phyloP scores from a whole-genome alignment of 2,329 filamentous ascomycete species.

The Didymella lethalis region DNA sequence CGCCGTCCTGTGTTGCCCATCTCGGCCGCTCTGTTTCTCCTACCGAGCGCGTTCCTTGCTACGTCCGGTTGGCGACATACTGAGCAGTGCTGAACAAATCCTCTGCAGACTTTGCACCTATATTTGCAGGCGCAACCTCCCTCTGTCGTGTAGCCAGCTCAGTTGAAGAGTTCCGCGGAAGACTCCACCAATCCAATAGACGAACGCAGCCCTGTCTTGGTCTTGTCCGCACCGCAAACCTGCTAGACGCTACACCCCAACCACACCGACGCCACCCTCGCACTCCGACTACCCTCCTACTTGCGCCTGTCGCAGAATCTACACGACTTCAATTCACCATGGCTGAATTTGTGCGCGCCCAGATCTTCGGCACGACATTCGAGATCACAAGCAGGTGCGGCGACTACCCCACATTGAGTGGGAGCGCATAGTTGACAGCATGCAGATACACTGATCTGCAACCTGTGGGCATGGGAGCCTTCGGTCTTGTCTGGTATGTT shows the following conservation, averaged over 20 bases:
- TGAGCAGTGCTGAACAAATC: slow-evolving; percentile 9
- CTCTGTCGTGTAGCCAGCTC: slow-evolving; percentile 17
- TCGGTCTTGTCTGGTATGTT: slow-evolving; percentile 91
- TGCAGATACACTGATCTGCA: slow-evolving; percentile 94
- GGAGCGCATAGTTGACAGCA: slow-evolving; percentile 33
- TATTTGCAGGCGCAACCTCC: slow-evolving; percentile 11
- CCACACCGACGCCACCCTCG: slow-evolving; percentile 26
- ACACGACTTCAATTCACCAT: slow-evolving; percentile 64
- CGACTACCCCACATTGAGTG: slow-evolving; percentile 36
- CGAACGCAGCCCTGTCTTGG: slow-evolving; percentile 28
- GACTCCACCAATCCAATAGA: slow-evolving; percentile 32
- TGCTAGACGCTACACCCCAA: slow-evolving; percentile 33
- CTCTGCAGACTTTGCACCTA: slow-evolving; percentile 9
- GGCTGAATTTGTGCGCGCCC: slow-evolving; percentile 98
- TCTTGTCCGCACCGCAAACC: slow-evolving; percentile 36
- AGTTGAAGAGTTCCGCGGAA: slow-evolving; percentile 25
- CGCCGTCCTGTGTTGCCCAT: slow-evolving; percentile 28
- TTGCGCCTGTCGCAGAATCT: slow-evolving; percentile 34
- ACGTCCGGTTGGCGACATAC: slow-evolving; percentile 12
- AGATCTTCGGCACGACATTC: slow-evolving; percentile 99
- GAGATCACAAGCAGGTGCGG: slow-evolving; percentile 96
- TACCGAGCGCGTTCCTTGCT: slow-evolving; percentile 30
- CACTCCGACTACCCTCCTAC: slow-evolving; percentile 25
- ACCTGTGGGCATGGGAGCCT: slow-evolving; percentile 98
- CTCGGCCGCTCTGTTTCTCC: slow-evolving; percentile 30